Base-by-base conservation (phyloP, 805 yeast species). In the Kurtzmaniella cleridarum region DNA sequence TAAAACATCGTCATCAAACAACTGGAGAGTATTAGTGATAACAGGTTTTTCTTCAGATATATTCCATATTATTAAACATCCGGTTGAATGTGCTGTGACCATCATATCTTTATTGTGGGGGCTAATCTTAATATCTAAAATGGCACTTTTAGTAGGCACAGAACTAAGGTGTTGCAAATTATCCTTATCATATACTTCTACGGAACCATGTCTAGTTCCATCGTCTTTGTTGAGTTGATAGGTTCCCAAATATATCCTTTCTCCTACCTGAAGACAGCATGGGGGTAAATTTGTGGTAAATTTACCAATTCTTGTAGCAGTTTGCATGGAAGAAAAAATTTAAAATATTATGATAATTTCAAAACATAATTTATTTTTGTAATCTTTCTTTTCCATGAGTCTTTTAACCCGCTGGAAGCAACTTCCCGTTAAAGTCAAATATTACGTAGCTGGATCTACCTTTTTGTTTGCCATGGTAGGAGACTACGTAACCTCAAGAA, bases 21-120 rank as follows among this genome's bases (percentile, higher is more conserved):
- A 46, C 39, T 72, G 74, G 16, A 66, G 32, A 17, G 48, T 45
- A n/a, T 43, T 36, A 3, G 40, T 35, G 27, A 39, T 34, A 15
- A 16, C 35, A 11, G 26, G 16, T 5, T 6, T 7, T 13, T 14
- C 30, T 16, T n/a, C 13, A 4, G 17, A 7, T 28, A 59, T 42
- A 26, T 42, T 45, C 96, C 97, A 93, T 6, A 84, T 42, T 23
- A 64, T 64, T 3, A 91, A 46, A 41, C 74, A 72, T 2, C 98
- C 98, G 0, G 88, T 84, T 0, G 96, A 86, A 53, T 90, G 95
- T 0, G 81, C 89, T 2, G 86, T 71, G 2, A 72, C 69, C 3
- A 87, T 48, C 7, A 73, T 30, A 3, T 64, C 44, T 9, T 62
- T 54, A 46, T 81, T 79, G 33, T 62, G 64, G 0, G 89, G 86